Evolutionary conservation across 225 moss, liverwort and hornwort species (phyloP), one percentile per base, ranked within the genome.

Genomic region (Sphagnum contortum): DNA sequence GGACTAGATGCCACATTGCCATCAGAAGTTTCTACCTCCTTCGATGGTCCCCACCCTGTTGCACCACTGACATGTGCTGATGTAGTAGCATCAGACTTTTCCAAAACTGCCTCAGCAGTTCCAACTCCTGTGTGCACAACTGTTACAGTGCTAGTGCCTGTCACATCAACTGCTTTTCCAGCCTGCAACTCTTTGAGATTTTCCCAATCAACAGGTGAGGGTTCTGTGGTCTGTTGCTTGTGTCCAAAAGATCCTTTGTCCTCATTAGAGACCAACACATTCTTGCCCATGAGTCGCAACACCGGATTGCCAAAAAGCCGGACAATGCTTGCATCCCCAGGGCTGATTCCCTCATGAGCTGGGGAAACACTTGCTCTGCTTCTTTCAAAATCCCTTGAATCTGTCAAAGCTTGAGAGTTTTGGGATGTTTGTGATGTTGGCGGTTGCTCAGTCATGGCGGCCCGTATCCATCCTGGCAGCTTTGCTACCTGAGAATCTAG

Each of bases 281-380:
- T 65, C 52, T 52, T 14, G 8, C 64, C 64, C 64, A 65, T 65
- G 3, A 65, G 64, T 53, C 64, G 50, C 49, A 65, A 65, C 52
- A 52, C 64, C 3, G 49, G 64, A 29, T 50, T 65, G 13, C 64
- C 64, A 54, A 65, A 65, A 51, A 52, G 64, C 53, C 44, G 51
- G n/a, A 65, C 64, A 50, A 44, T 65, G 64, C 52, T 9, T 12
- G 64, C 29, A 14, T 61, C 29, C 4, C 44, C 61, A 61, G 61
- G 45, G 61, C 9, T 8, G 45, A 14, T 5, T 46, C 44, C 29
- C 64, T 65, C 64, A 44, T 65, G 64, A 44, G 51, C 50, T 8
- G 50, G 44, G 50, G 14, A 12, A 10, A 53, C 6, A 50, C 45
- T n/a, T 2, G 4, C 52, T 7, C 64, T 65, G 8, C 61, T 8